Conservation (phyloP, 345 rosid genomes). For the Nephelium lappaceum region DNA sequence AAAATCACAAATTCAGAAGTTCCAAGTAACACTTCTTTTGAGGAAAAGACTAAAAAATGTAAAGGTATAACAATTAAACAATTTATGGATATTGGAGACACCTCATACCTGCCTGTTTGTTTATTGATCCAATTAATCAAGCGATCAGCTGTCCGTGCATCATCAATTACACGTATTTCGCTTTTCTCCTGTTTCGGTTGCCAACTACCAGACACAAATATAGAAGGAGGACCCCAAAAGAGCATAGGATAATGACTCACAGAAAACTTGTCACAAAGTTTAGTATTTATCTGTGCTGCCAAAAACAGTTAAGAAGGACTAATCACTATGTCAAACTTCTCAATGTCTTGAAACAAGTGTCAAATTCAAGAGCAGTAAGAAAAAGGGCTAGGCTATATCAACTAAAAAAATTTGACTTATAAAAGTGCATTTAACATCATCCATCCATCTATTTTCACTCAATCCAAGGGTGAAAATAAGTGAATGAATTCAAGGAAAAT, state of each 20-base stretch:
- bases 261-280: slow-evolving; percentile 88
- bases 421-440: too few relatives aligned
- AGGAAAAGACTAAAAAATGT: slow-evolving; percentile 4
- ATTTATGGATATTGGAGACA: slow-evolving; percentile 16
- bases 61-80: slow-evolving; percentile 12
- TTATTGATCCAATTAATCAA: slow-evolving; percentile 92
- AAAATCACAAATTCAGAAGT: neutral
- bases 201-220: slow-evolving; percentile 66
- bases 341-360: neutral
- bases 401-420: too few relatives aligned
- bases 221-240: slow-evolving; percentile 77
- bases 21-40: neutral
- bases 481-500: too few relatives aligned
- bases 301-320: slow-evolving; percentile 42
- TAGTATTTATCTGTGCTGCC: slow-evolving; percentile 90
- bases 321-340: slow-evolving; percentile 28
- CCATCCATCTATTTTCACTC: too few relatives aligned
- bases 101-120: slow-evolving; percentile 74
- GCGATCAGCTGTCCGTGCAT: slow-evolving; percentile 80
- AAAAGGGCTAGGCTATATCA: neutral
- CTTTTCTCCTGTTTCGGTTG: slow-evolving; percentile 61
- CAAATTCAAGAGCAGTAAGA: slow-evolving; percentile 14
- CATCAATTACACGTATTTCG: slow-evolving; percentile 58
- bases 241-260: slow-evolving; percentile 91
- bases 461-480: too few relatives aligned